Base-by-base conservation (phyloP, 176 grass and related monocot genomes). In the Phyllostachys edulis region DNA sequence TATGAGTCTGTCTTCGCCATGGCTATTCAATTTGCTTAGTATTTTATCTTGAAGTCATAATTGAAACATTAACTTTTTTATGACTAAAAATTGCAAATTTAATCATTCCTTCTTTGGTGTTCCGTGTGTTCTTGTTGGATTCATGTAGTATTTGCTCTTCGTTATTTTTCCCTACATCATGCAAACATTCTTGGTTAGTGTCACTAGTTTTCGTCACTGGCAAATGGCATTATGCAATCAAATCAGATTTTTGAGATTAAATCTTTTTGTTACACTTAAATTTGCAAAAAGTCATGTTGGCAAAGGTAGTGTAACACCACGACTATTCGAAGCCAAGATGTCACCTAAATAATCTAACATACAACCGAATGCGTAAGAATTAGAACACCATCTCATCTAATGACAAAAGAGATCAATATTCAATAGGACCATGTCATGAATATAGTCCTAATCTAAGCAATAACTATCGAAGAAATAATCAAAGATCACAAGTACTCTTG, bases 41-140 rank as follows among this genome's bases (percentile, higher is more conserved):
- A 34, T 78, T 78, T 66, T 56, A 9, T 82, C 71, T 67, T 79
- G 73, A 45, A 78, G 40, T 47, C 62, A 65, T 65, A 60, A 23
- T 65, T 62, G 23, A 68, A 78, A 45, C 23, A 66, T 65, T 66
- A 60, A n/a, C 12, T 27, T 85, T 57, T 63, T 75, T 69, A 47
- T 74, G 4, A 64, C 46, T 91, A 81, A 57, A 65, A 15, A n/a
- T 87, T 90, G 78, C 91, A 98, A 93, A 96, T 99, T 75, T 93
- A 99, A 76, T 96, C 97, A 50, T 99, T 99, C 75, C 91, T 99
- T 91, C 18, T n/a, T n/a, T n/a, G 97, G 97, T 42, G 97, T 99
- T 67, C 88, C 91, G 62, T 99, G 89, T 88, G 88, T 99, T 88
- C 93, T 94, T 23, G 87, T 99, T 83, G 97, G 97, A 85, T 99